Evolutionary conservation across 2,329 filamentous ascomycete genomes (phyloP).

Genomic region (Scleromitrula shiraiana): DNA sequence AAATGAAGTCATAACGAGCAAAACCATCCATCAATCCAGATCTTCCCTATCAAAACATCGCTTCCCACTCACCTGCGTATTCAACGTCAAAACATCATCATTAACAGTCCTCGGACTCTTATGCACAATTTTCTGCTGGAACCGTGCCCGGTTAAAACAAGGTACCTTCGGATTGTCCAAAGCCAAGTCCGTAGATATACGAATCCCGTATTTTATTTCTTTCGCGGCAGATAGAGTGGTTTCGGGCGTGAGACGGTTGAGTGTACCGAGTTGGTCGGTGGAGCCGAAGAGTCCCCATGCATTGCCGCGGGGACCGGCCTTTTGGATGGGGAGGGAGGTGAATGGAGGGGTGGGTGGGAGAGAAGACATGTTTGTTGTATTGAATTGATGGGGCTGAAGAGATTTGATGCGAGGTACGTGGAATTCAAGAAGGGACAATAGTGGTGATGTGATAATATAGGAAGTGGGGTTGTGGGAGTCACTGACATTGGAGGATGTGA

Average conservation of each 20-base stretch:
- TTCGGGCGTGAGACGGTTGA: conserved; percentile 37
- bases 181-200: conserved; percentile 2
- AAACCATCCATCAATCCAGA: too few species aligned
- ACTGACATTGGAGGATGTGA: too few species aligned
- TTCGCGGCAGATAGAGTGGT: conserved; percentile 30
- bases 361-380: background rate
- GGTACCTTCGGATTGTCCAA: background rate
- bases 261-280: conserved; percentile 35
- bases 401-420: too few species aligned
- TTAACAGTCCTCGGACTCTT: conserved; percentile 47
- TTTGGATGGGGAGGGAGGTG: conserved; percentile 33
- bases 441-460: too few species aligned
- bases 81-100: conserved; percentile 53
- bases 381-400: too few species aligned
- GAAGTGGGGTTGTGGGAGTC: too few species aligned
- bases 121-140: conserved; percentile 45
- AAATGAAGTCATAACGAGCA: too few species aligned
- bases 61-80: too few species aligned
- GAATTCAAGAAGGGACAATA: too few species aligned
- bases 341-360: conserved; percentile 20
- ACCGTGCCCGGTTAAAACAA: conserved; percentile 38
- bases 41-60: too few species aligned
- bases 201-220: conserved; percentile 8
- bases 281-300: conserved; percentile 38
- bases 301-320: conserved; percentile 34